A percentile compares a stretch with the other conserved stretches of the same genome.
These are phyloP conservation scores for Calcarisporium arbuscula DNA, from an alignment of 2,329 filamentous ascomycete genomes.

Conservation along the genomic window DNA sequence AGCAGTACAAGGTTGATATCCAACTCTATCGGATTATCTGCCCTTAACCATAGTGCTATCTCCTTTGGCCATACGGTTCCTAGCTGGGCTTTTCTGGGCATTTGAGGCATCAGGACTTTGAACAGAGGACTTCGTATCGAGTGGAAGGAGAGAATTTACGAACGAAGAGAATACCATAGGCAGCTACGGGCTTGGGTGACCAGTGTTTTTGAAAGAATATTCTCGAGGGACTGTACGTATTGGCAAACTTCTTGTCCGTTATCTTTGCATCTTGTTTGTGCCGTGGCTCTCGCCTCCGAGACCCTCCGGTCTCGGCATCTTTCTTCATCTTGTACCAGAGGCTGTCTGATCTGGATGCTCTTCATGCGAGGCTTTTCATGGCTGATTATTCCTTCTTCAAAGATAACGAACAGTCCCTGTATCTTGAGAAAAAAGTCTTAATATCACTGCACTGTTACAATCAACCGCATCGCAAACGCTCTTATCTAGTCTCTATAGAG, in stretches of 20 bases:
- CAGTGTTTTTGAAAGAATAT: too few species aligned
- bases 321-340: neutral
- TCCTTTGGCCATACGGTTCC: too few species aligned
- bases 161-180: too few species aligned
- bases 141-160: too few species aligned
- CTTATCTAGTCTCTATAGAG: too few species aligned
- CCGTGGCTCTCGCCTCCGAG: neutral
- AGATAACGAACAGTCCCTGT: constrained; percentile 4
- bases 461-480: neutral
- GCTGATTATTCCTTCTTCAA: constrained; percentile 4
- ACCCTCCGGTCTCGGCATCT: constrained; percentile 1
- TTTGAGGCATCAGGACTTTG: too few species aligned
- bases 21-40: too few species aligned
- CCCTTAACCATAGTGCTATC: too few species aligned
- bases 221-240: constrained; percentile 50
- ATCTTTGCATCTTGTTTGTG: constrained; percentile 5
- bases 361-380: neutral
- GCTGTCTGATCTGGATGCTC: neutral
- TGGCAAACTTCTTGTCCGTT: constrained; percentile 34
- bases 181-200: too few species aligned
- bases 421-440: constrained; percentile 8
- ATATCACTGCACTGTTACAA: constrained; percentile 7
- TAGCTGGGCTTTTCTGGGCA: too few species aligned
- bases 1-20: too few species aligned
- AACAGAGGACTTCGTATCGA: too few species aligned